Evolutionary conservation across 495 filamentous ascomycete species (phyloP).

Genomic region (Cudoniella acicularis): DNA sequence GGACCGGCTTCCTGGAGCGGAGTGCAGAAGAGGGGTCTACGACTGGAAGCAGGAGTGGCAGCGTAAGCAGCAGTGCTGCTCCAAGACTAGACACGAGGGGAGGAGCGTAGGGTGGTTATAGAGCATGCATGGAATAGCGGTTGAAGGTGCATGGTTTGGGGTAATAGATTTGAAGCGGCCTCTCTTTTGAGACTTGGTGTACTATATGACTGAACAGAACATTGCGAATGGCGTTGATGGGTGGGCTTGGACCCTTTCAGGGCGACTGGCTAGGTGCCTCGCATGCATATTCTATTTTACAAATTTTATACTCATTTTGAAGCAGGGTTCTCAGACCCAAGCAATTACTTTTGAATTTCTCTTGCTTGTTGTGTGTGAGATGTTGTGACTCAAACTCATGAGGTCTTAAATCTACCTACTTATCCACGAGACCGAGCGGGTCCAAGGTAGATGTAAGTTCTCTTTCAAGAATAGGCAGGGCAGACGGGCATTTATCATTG

Average conservation of each 20-base stretch:
- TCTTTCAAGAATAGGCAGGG: too few relatives aligned
- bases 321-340: too few relatives aligned
- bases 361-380: not conserved
- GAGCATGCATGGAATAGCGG: not conserved
- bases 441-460: too few relatives aligned
- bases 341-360: too few relatives aligned
- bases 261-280: constrained; percentile 12
- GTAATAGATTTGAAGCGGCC: constrained; percentile 7
- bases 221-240: constrained; percentile 18
- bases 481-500: too few relatives aligned
- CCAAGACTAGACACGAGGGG: constrained; percentile 25
- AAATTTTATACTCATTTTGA: constrained; percentile 1
- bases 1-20: constrained; percentile 83
- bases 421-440: too few relatives aligned
- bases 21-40: constrained; percentile 59
- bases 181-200: constrained; percentile 9
- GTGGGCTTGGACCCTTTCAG: not conserved
- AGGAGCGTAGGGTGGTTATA: constrained; percentile 2
- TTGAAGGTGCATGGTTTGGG: not conserved
- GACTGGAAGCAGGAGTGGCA: constrained; percentile 22
- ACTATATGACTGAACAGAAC: constrained; percentile 17
- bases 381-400: not conserved
- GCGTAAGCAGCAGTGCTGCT: constrained; percentile 19
- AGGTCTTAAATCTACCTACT: too few relatives aligned
- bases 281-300: constrained; percentile 13